Conservation (phyloP, 1,284 basidiomycete species). For the Coniferiporia weirii region DNA sequence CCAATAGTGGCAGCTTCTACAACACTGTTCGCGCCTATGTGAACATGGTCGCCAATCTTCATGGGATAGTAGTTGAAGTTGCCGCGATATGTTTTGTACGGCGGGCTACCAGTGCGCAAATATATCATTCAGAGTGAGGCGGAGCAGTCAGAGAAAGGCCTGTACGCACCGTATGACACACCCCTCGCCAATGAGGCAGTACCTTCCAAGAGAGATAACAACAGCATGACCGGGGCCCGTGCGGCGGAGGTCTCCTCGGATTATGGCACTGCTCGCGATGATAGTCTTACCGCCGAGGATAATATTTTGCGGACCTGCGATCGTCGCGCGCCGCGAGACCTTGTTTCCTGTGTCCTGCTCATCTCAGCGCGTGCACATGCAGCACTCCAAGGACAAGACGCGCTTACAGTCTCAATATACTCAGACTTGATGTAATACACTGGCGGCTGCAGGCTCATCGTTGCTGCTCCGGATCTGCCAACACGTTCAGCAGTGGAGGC, state of each 20-base stretch:
- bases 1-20: slow-evolving; percentile 95
- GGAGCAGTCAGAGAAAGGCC: neutral
- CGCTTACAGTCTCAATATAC: slow-evolving; percentile 29
- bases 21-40: slow-evolving; percentile 82
- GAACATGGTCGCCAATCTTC: slow-evolving; percentile 93
- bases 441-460: slow-evolving; percentile 17
- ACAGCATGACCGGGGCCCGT: slow-evolving; percentile 86
- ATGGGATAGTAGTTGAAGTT: slow-evolving; percentile 98
- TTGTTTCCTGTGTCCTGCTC: slow-evolving; percentile 81
- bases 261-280: slow-evolving; percentile 83
- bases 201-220: slow-evolving; percentile 88
- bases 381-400: neutral
- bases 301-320: slow-evolving; percentile 94
- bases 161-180: slow-evolving; percentile 75
- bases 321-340: slow-evolving; percentile 89
- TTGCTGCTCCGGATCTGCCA: neutral
- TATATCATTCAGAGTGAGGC: neutral
- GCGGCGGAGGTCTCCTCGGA: slow-evolving; percentile 83
- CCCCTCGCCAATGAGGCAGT: slow-evolving; percentile 87
- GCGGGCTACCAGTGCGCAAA: slow-evolving; percentile 45
- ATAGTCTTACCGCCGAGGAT: slow-evolving; percentile 97
- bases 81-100: slow-evolving; percentile 86
- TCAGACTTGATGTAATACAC: slow-evolving; percentile 27
- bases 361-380: neutral
- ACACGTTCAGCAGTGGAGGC: no score